phyloP scores from a whole-genome alignment of 2,329 filamentous ascomycete species.

The Fusarium sp. region DNA sequence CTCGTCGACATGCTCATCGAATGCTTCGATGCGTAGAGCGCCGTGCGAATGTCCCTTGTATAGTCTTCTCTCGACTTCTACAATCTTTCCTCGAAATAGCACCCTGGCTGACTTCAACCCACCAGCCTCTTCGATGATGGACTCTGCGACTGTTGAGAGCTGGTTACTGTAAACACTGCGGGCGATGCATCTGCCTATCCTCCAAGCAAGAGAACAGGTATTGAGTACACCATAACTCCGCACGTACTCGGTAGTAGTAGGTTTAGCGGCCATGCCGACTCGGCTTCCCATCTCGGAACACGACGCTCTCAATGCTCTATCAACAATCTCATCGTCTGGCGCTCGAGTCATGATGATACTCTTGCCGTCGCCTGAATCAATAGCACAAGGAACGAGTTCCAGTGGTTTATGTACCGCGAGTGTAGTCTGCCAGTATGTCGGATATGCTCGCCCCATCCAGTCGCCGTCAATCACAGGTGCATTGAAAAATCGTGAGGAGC shows the following conservation, averaged over 20 bases:
- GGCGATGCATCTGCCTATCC: background rate
- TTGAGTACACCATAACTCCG: background rate
- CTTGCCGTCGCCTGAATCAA: slow-evolving; percentile 6
- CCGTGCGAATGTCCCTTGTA: background rate
- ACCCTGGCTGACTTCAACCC: background rate
- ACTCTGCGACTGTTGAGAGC: background rate
- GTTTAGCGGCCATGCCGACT: background rate
- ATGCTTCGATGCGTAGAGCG: background rate
- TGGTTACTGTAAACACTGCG: background rate
- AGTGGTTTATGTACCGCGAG: background rate
- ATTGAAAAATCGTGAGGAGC: background rate
- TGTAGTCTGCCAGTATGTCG: slow-evolving; percentile 24
- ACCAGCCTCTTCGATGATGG: background rate
- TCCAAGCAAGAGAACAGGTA: background rate
- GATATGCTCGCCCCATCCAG: slow-evolving; percentile 32
- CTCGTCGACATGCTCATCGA: background rate
- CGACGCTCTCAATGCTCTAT: background rate
- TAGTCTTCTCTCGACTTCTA: background rate
- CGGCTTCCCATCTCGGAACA: background rate
- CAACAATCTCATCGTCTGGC: background rate
- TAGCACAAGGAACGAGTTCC: background rate
- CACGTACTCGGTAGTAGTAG: background rate
- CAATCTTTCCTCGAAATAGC: background rate
- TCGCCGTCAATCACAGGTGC: slow-evolving; percentile 21
- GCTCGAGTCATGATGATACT: slow-evolving; percentile 2